phyloP scores from a whole-genome alignment of 139 green algal species.

The Tetradesmus obliquus region DNA sequence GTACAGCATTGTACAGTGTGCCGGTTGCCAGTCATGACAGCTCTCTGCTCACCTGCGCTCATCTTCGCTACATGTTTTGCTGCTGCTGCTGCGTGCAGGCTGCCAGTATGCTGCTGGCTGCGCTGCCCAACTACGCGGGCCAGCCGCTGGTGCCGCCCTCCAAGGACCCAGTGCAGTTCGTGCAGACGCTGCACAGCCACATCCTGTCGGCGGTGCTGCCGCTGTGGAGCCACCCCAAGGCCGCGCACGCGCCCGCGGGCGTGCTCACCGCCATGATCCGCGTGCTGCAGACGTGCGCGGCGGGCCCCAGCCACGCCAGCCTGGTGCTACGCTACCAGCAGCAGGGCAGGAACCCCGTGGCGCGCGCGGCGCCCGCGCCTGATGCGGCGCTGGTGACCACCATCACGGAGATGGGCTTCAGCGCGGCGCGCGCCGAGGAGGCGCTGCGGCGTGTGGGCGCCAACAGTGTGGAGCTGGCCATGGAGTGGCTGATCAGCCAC shows the following conservation, averaged over 20 bases:
- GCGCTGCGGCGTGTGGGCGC: conserved; percentile 80
- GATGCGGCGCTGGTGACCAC: conserved; percentile 69
- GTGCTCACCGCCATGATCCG: conserved; percentile 61
- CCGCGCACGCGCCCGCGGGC: conserved; percentile 48
- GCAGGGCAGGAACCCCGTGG: neutral
- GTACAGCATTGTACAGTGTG: neutral
- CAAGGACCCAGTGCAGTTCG: conserved; percentile 59
- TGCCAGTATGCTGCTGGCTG: conserved; percentile 58
- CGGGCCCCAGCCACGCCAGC: conserved; percentile 50
- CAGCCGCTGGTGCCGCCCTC: conserved; percentile 27
- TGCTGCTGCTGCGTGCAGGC: conserved; percentile 51
- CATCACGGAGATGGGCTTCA: conserved; percentile 96
- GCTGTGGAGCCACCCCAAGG: conserved; percentile 74
- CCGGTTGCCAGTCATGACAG: neutral
- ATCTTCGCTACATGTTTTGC: neutral
- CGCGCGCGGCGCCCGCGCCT: conserved; percentile 22
- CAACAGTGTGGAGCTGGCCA: conserved; percentile 90
- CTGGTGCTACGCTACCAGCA: conserved; percentile 4
- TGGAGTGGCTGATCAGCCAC: conserved; percentile 95
- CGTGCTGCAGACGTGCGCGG: conserved; percentile 70
- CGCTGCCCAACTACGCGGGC: conserved; percentile 63
- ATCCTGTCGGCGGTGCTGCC: conserved; percentile 78
- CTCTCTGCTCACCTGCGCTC: neutral
- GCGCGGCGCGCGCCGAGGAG: conserved; percentile 71
- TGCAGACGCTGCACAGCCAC: conserved; percentile 63